phyloP scores from a whole-genome alignment of 2,329 filamentous ascomycete genomes.

The Sporothrix dimorphospora region DNA sequence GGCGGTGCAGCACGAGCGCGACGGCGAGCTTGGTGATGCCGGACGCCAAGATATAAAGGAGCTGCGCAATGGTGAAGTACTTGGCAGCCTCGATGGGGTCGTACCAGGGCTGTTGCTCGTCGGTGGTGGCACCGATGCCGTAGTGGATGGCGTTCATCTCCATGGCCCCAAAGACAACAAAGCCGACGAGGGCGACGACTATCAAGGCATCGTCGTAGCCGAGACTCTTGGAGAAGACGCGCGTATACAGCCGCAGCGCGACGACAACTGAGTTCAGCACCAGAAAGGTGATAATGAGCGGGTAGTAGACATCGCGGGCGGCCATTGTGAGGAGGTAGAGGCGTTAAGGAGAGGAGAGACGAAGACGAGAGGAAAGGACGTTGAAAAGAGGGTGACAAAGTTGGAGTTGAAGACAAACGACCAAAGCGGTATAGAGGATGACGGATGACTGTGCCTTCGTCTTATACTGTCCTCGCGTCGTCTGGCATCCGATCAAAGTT shows the following conservation, averaged over 20 bases:
- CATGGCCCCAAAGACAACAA: constrained; percentile 23
- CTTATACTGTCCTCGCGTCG: background rate
- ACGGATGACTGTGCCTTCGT: background rate
- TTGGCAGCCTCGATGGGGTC: constrained; percentile 22
- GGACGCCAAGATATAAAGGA: constrained; percentile 24
- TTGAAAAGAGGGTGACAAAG: background rate
- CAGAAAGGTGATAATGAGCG: constrained; percentile 28
- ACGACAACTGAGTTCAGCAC: constrained; percentile 25
- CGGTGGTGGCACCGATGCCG: constrained; percentile 18
- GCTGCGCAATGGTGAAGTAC: constrained; percentile 28
- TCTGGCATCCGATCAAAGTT: background rate
- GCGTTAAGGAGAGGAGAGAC: background rate
- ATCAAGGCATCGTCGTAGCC: constrained; percentile 27
- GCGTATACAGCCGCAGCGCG: constrained; percentile 19
- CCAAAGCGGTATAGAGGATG: background rate
- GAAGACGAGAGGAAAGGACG: background rate
- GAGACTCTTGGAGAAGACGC: constrained; percentile 4
- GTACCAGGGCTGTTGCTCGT: constrained; percentile 2
- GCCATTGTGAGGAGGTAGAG: background rate
- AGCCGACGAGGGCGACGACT: constrained; percentile 25
- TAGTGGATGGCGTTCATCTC: constrained; percentile 25
- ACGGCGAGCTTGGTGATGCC: constrained; percentile 27
- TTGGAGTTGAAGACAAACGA: background rate
- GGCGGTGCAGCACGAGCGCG: constrained; percentile 16
- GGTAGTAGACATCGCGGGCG: constrained; percentile 25